Conservation (phyloP, 2,329 filamentous ascomycete genomes). For the Berkeleyomyces basicola region DNA sequence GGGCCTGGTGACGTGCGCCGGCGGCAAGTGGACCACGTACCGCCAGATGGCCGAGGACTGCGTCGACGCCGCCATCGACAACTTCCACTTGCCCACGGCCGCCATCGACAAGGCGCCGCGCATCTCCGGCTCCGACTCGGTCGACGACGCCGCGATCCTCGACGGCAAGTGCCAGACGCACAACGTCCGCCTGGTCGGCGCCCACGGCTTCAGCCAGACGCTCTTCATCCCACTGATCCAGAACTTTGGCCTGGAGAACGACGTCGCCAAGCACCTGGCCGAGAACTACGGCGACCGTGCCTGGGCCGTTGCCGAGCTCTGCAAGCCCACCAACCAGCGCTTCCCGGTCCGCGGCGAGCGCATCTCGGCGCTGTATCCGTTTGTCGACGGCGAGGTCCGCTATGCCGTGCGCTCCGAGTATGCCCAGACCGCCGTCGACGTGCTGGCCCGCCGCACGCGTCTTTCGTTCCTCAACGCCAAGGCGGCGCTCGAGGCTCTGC, state of each 20-base stretch:
- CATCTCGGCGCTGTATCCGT: constrained; percentile 68
- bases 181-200: constrained; percentile 62
- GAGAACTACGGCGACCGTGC: constrained; percentile 82
- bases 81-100: constrained; percentile 45
- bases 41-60: constrained; percentile 85
- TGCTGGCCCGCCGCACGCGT: constrained; percentile 68
- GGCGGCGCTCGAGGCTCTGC: constrained; percentile 72
- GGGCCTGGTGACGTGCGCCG: constrained; percentile 69
- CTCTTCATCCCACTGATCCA: constrained; percentile 93
- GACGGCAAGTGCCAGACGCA: constrained; percentile 67
- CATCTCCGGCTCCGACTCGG: constrained; percentile 50
- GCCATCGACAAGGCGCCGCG: constrained; percentile 43
- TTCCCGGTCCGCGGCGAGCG: constrained; percentile 73
- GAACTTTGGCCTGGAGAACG: constrained; percentile 80
- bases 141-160: constrained; percentile 51
- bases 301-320: constrained; percentile 76
- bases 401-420: constrained; percentile 83
- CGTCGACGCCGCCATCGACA: constrained; percentile 60
- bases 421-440: constrained; percentile 77
- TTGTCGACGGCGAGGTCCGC: constrained; percentile 78
- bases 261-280: constrained; percentile 77
- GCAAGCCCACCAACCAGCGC: constrained; percentile 55
- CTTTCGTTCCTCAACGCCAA: constrained; percentile 85
- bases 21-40: constrained; percentile 88
- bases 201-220: constrained; percentile 73